phyloP scores from a whole-genome alignment of 306 rosid species.

The Malus orientalis region DNA sequence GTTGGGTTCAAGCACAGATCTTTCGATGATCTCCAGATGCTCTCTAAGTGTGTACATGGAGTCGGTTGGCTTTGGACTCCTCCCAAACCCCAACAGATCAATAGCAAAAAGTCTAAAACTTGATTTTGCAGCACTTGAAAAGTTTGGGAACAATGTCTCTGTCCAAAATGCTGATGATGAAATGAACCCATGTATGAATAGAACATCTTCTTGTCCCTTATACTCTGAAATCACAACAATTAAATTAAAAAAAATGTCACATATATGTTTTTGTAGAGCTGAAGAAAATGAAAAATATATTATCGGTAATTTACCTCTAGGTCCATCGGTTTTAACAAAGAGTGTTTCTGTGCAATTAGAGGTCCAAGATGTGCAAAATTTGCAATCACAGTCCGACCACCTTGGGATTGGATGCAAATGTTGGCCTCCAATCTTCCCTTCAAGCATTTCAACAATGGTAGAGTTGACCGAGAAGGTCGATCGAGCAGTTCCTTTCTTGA shows the following conservation, averaged over 20 bases:
- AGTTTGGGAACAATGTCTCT: constrained; percentile 77
- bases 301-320: constrained; percentile 32
- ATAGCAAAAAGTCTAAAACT: constrained; percentile 67
- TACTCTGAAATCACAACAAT: constrained; percentile 16
- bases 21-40: constrained; percentile 79
- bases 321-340: constrained; percentile 51
- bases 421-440: constrained; percentile 44
- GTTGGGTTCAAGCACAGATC: constrained; percentile 62
- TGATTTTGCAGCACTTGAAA: constrained; percentile 40
- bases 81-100: constrained; percentile 87
- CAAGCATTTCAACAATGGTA: constrained; percentile 73
- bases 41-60: constrained; percentile 77
- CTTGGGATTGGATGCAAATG: constrained; percentile 36
- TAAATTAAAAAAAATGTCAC: not conserved
- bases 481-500: constrained; percentile 15
- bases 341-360: constrained; percentile 47
- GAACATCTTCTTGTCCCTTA: constrained; percentile 50
- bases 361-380: constrained; percentile 56
- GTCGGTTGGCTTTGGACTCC: constrained; percentile 83
- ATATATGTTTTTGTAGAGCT: not conserved
- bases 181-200: constrained; percentile 91
- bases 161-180: constrained; percentile 92
- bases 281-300: not conserved
- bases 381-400: constrained; percentile 93
- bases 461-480: constrained; percentile 45